Evolutionary conservation across 192 early-diverging fungal species (phyloP), one percentile per base, ranked within the genome.

Genomic region (Martensiomyces pterosporus): DNA sequence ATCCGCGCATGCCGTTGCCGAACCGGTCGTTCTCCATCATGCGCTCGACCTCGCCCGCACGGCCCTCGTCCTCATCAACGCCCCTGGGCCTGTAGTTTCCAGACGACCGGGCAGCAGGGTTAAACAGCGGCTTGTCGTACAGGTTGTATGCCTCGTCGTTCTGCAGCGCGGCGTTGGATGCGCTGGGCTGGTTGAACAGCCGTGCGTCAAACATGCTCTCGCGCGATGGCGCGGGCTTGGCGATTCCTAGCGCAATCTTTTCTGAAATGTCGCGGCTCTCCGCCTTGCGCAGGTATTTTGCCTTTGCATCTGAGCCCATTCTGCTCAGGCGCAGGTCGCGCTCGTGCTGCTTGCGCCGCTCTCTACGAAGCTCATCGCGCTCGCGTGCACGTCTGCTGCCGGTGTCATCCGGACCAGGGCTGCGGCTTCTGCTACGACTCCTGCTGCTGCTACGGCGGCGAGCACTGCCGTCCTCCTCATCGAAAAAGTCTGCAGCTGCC

Each of bases 91-190:
- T 76, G 76, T 99, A 99, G 15, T 91, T 88, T 24, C 78, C 78
- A 3, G 79, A 80, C 9, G 64, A 44, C n/a, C 77, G 72, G 5
- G 78, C 76, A 19, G 82, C 67, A 6, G 84, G 73, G 18, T 56
- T 67, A 60, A 99, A 98, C 47, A 99, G 69, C 21, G 94, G 92
- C 69, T 97, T 98, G 67, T 99, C 97, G 58, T 98, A 99, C 6
- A 94, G 49, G 45, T 84, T 84, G 62, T 98, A 98, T 2, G 87
- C 79, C 57, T 97, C 94, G 35, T 95, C 94, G 33, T 84, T 89
- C 39, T 82, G 88, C 67, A 97, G 91, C 17, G 92, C 91, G 22
- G 90, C 88, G 42, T 72, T 76, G 32, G 97, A 76, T 15, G 92
- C 97, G 50, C 82, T 80, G 1, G 82, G 78, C 61, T 92, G 93